Percentiles rank a stretch among this genome's conserved stretches.
phyloP scores from a whole-genome alignment of 2,329 filamentous ascomycete genomes.

The Orbilia brochopaga region DNA sequence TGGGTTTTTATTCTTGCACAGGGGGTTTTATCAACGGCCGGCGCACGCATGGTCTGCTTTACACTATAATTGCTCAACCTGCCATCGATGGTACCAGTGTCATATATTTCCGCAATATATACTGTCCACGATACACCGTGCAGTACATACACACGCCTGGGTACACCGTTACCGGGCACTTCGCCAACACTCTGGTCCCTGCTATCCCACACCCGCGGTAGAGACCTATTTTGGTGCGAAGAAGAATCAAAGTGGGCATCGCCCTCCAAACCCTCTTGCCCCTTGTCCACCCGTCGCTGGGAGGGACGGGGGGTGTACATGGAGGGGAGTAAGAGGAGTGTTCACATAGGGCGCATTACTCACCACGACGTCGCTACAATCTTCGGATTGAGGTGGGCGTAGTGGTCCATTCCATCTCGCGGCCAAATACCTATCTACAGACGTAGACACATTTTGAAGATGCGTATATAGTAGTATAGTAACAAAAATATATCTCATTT shows the following conservation, averaged over 20 bases:
- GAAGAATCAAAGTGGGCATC: slow-evolving; percentile 66
- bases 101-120: slow-evolving; percentile 43
- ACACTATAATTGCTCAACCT: slow-evolving; percentile 11
- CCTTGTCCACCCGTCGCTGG: slow-evolving; percentile 18
- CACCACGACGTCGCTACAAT: slow-evolving; percentile 66
- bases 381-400: slow-evolving; percentile 62
- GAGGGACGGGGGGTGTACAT: slow-evolving; percentile 8
- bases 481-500: neutral
- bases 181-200: slow-evolving; percentile 82
- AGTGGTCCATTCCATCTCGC: slow-evolving; percentile 73
- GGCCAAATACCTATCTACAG: slow-evolving; percentile 32
- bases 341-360: slow-evolving; percentile 63
- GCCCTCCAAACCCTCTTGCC: slow-evolving; percentile 56
- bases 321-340: slow-evolving; percentile 53
- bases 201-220: slow-evolving; percentile 69
- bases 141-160: slow-evolving; percentile 7
- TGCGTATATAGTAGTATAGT: neutral
- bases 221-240: slow-evolving; percentile 84
- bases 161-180: slow-evolving; percentile 59
- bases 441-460: neutral
- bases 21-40: slow-evolving; percentile 1
- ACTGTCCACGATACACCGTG: slow-evolving; percentile 45
- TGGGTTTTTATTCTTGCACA: slow-evolving; percentile 31
- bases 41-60: no score
- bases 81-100: slow-evolving; percentile 44